These are phyloP conservation scores for Spinellus fusiger DNA, from an alignment of 192 early-diverging fungal species.

Conservation along the genomic window DNA sequence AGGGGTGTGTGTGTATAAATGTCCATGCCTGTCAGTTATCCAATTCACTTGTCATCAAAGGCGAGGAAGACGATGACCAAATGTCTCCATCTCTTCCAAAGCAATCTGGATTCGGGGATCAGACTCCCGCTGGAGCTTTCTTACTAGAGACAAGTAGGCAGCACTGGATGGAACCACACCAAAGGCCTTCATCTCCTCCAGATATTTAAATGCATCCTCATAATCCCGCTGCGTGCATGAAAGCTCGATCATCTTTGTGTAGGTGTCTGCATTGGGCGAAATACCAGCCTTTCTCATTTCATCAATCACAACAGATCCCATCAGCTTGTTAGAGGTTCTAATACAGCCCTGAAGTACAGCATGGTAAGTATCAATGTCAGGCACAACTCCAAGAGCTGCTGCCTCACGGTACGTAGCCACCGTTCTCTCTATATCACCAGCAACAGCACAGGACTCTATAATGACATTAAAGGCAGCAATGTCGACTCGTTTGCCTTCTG, in stretches of 20 bases:
- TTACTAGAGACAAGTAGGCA: constrained; percentile 46
- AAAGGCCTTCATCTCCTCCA: constrained; percentile 64
- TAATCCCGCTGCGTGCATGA: constrained; percentile 53
- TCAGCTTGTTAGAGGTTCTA: constrained; percentile 36
- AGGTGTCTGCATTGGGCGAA: constrained; percentile 44
- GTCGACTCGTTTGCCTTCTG: constrained; percentile 45
- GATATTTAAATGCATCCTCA: constrained; percentile 69
- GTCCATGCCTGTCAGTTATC: too few relatives aligned
- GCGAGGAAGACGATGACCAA: constrained; percentile 36
- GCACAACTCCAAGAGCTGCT: constrained; percentile 30
- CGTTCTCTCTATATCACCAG: constrained; percentile 37
- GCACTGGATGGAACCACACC: constrained; percentile 48
- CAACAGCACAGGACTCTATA: constrained; percentile 40
- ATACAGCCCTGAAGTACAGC: constrained; percentile 48
- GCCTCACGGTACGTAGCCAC: constrained; percentile 46
- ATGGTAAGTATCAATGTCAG: constrained; percentile 52
- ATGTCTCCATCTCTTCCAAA: constrained; percentile 58
- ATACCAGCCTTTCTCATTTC: constrained; percentile 46
- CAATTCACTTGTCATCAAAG: too few relatives aligned
- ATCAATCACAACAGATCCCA: constrained; percentile 45
- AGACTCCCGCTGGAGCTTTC: constrained; percentile 48
- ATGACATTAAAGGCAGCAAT: constrained; percentile 55
- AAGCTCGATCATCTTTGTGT: constrained; percentile 50
- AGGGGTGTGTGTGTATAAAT: too few relatives aligned
- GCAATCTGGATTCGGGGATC: constrained; percentile 56